Evolutionary conservation across 768 basidiomycete genomes (phyloP).

Genomic region (Rhizopogon roseolus): DNA sequence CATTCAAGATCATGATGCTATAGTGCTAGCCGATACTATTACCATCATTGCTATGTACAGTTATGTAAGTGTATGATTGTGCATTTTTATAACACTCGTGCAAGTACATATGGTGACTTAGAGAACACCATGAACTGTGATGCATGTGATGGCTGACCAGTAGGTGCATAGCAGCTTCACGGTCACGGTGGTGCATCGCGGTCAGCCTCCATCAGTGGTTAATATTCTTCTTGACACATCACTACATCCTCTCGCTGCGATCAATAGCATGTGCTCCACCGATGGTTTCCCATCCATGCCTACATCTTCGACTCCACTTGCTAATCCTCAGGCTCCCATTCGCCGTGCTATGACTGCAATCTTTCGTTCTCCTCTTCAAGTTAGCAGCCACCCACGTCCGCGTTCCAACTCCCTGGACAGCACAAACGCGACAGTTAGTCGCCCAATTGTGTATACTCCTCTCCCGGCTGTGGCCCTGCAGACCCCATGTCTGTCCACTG

Average conservation of each 20-base stretch:
- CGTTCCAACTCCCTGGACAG: slow-evolving; percentile 14
- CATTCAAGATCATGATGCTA: no score
- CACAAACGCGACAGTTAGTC: slow-evolving; percentile 1
- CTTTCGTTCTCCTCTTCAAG: slow-evolving; percentile 14
- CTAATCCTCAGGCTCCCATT: not conserved
- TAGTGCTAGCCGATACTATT: no score
- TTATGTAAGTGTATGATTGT: no score
- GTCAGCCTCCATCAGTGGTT: not conserved
- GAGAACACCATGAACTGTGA: not conserved
- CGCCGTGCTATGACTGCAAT: not conserved
- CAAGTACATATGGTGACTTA: not conserved
- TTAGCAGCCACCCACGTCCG: slow-evolving; percentile 1
- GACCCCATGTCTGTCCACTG: slow-evolving; percentile 43
- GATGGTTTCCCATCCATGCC: not conserved
- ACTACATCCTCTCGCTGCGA: not conserved
- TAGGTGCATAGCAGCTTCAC: no score
- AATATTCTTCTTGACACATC: no score
- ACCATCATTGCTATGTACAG: no score
- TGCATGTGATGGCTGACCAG: not conserved
- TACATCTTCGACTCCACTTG: not conserved
- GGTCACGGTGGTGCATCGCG: not conserved
- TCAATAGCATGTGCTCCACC: not conserved
- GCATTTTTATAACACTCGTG: no score
- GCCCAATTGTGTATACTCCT: not conserved
- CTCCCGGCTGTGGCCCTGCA: slow-evolving; percentile 51